Evolutionary conservation across 164 flowering plant species (phyloP), one percentile per base, ranked within the genome.

Genomic region (Aristolochia fimbriata): DNA sequence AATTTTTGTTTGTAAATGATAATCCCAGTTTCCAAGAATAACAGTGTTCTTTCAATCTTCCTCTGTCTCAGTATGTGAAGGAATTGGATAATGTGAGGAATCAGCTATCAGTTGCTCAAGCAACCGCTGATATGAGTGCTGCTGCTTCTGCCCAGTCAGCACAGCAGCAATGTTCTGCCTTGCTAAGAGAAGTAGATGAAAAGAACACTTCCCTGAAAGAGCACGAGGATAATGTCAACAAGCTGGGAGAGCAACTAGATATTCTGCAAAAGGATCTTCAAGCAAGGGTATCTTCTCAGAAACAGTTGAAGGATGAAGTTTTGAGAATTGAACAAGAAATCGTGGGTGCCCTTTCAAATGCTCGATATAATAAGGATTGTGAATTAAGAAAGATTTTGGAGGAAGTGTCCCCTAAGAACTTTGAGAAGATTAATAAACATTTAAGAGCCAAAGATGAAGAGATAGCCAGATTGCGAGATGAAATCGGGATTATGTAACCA

Each of bases 281-380:
- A 73, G 74, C 80, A 20, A 74, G 97, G 68, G 97, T 91, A 73
- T 66, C 62, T 67, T 83, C 93, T 46, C 97, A 94, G 58, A 85
- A 74, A 69, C 87, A 91, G 67, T 74, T 94, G 61, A 86, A 73
- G 75, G 93, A 85, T 64, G 99, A 90, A 70, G 93, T 90, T 65
- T 24, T 74, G 41, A 82, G 88, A 76, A 73, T 90, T 27, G 97
- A 86, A 66, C 78, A 71, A 51, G 97, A 93, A 47, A 86, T 93
- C 21, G 84, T 79, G 91, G 74, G 77, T 71, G 87, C 95, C 24
- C 68, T 90, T 62, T 65, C 87, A 15, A 82, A 73, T 69, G 78
- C 91, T 63, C 84, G 91, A 62, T 78, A 67, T n/a, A 80, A 60
- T 61, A 83, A 80, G 65, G 92, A 86, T 46, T 80, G 76, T 68